Evolutionary conservation across 768 basidiomycete species (phyloP), one percentile per base, ranked within the genome.

Genomic region (Phlebiopsis gigantea): DNA sequence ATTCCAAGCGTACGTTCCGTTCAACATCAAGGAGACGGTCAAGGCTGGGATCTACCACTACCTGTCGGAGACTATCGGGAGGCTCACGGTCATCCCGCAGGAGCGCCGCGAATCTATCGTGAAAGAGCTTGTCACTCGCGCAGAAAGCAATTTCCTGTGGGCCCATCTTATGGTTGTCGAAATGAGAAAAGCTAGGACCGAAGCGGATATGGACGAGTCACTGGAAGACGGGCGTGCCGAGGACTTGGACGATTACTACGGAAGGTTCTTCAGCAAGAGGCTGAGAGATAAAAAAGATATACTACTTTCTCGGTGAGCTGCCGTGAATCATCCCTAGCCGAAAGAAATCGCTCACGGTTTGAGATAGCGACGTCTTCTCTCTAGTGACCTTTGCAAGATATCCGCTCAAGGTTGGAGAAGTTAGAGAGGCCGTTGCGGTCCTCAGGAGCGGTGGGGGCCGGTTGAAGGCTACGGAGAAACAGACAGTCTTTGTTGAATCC

Each of bases 121-220:
- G 6, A n/a, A 6, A n/a, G 19, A 56, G 41, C 47, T 56, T 4
- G 31, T 25, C 2, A n/a, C 17, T 8, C 56, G 60, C 6, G 71
- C 64, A 4, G 57, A 69, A 30, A 63, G 63, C n/a, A 67, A 67
- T 43, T 71, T 69, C 52, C 41, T 71, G 26, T 71, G 66, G 63
- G 70, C 69, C 10, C 55, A 53, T 10, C 47, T 67, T 24, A 69
- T 71, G 65, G 52, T 66, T 6, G 26, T 46, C 6, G 59, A 57
- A 22, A 46, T 71, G 10, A 34, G 55, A 22, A 58, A 59, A 26
- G 58, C 59, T 22, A 46, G 56, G 25, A 63, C 60, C 43, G 41
- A 62, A 49, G 49, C 31, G 21, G 57, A 65, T 12, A 59, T 69
- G 47, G 30, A 45, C 19, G 12, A 29, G 6, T 28, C 48, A 17